phyloP scores from a whole-genome alignment of 1,284 basidiomycete species.

The Ganoderma leucocontextum region DNA sequence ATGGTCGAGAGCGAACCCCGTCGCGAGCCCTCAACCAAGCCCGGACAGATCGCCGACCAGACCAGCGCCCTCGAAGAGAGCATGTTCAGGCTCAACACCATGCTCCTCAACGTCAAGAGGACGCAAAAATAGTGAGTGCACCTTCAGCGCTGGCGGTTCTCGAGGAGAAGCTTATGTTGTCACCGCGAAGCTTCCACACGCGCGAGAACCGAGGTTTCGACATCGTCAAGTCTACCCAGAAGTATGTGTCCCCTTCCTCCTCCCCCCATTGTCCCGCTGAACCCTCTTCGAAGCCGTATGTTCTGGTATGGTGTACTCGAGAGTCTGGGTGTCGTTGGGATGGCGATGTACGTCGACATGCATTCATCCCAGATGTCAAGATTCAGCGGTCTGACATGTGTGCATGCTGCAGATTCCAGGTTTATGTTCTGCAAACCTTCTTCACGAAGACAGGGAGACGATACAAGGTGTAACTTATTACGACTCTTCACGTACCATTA shows the following conservation, averaged over 20 bases:
- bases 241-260: slow-evolving; percentile 48
- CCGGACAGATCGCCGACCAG: slow-evolving; percentile 88
- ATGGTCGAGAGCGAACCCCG: slow-evolving; percentile 97
- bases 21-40: slow-evolving; percentile 81
- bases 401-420: slow-evolving; percentile 70
- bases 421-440: slow-evolving; percentile 92
- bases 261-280: slow-evolving; percentile 38
- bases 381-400: slow-evolving; percentile 21
- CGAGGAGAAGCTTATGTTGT: slow-evolving; percentile 17
- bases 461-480: slow-evolving; percentile 75
- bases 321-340: slow-evolving; percentile 77
- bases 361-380: slow-evolving; percentile 5
- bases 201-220: slow-evolving; percentile 85
- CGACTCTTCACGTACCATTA: slow-evolving; percentile 28
- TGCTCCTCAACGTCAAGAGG: slow-evolving; percentile 87
- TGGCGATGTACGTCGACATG: slow-evolving; percentile 74
- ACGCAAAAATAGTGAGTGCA: slow-evolving; percentile 87
- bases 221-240: slow-evolving; percentile 80
- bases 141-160: background rate
- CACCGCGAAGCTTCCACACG: slow-evolving; percentile 72
- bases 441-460: slow-evolving; percentile 88
- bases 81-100: slow-evolving; percentile 87
- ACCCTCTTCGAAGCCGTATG: slow-evolving; percentile 63
- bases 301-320: slow-evolving; percentile 92
- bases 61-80: slow-evolving; percentile 93